Conservation (phyloP, 2,329 filamentous ascomycete species). For the Sporothrix variecibatus region DNA sequence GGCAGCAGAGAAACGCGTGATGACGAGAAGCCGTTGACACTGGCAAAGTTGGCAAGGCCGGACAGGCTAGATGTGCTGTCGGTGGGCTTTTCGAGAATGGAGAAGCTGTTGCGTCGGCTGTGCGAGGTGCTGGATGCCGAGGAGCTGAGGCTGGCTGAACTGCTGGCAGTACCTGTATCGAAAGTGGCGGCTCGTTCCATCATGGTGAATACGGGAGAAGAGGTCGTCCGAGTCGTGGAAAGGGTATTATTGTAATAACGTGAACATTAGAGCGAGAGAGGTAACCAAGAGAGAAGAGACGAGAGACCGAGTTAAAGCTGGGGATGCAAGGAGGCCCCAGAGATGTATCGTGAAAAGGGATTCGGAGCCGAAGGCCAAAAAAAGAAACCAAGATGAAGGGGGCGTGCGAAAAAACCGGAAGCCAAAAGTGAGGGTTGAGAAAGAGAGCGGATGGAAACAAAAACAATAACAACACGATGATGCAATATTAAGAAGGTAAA, state of each 20-base stretch:
- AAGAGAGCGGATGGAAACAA: neutral
- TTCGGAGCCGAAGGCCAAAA: neutral
- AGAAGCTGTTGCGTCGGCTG: slow-evolving; percentile 32
- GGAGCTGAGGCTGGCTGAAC: slow-evolving; percentile 24
- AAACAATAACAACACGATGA: neutral
- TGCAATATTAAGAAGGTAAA: neutral
- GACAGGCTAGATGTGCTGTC: slow-evolving; percentile 21
- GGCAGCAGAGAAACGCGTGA: slow-evolving; percentile 28
- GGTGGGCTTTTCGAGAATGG: slow-evolving; percentile 28
- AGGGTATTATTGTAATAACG: slow-evolving; percentile 11
- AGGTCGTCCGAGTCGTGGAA: neutral
- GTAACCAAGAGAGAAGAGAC: neutral
- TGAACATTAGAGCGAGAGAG: slow-evolving; percentile 14
- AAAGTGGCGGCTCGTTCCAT: slow-evolving; percentile 28
- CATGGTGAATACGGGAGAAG: neutral
- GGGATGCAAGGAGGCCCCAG: neutral
- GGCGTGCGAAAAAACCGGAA: neutral
- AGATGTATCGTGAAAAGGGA: neutral
- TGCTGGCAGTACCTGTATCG: slow-evolving; percentile 26
- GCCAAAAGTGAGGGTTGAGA: slow-evolving; percentile 5
- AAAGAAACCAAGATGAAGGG: neutral
- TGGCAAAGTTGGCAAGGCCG: slow-evolving; percentile 26
- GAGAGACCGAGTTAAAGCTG: neutral
- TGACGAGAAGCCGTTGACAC: slow-evolving; percentile 21
- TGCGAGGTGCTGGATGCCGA: slow-evolving; percentile 22